Conservation (phyloP, 768 basidiomycete species). For the Trametes meyenii region DNA sequence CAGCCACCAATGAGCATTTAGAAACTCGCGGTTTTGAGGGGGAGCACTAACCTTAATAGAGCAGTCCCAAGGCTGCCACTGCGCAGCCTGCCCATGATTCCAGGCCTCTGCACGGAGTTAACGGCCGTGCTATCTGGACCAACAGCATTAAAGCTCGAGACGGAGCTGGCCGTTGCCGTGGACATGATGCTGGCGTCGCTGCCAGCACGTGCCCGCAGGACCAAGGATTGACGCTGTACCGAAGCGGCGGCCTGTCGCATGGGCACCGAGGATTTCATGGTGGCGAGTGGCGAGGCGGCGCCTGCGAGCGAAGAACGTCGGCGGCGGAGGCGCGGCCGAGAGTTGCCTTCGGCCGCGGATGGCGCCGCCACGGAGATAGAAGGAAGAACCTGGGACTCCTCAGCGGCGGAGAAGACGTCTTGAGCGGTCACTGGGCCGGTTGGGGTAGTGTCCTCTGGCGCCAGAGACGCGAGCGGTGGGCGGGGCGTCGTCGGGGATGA, state of each 20-base stretch:
- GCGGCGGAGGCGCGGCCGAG: constrained; percentile 51
- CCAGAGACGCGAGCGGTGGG: constrained; percentile 30
- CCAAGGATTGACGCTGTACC: constrained; percentile 49
- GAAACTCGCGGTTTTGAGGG: background rate
- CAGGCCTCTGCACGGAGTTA: constrained; percentile 30
- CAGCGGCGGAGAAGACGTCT: constrained; percentile 18
- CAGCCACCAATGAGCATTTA: no score
- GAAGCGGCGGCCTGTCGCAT: constrained; percentile 53
- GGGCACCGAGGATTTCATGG: constrained; percentile 55
- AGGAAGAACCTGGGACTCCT: constrained; percentile 31
- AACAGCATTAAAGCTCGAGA: constrained; percentile 35
- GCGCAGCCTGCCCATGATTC: constrained; percentile 54
- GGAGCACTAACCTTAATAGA: constrained; percentile 36
- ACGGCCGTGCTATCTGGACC: constrained; percentile 20
- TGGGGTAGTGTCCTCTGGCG: constrained; percentile 40
- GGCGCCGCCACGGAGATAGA: constrained; percentile 35
- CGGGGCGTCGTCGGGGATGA: constrained; percentile 31
- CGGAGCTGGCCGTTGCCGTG: constrained; percentile 19
- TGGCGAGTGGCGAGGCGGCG: constrained; percentile 53
- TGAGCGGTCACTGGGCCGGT: constrained; percentile 35
- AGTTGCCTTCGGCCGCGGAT: constrained; percentile 26
- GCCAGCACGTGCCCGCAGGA: constrained; percentile 48
- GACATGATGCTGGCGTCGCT: constrained; percentile 40
- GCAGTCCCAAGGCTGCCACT: constrained; percentile 54
- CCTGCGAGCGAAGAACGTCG: constrained; percentile 67